A percentile compares a stretch with the other conserved stretches of the same genome.
phyloP scores from a whole-genome alignment of 1,284 basidiomycete species.

The Wallemia hederae region DNA sequence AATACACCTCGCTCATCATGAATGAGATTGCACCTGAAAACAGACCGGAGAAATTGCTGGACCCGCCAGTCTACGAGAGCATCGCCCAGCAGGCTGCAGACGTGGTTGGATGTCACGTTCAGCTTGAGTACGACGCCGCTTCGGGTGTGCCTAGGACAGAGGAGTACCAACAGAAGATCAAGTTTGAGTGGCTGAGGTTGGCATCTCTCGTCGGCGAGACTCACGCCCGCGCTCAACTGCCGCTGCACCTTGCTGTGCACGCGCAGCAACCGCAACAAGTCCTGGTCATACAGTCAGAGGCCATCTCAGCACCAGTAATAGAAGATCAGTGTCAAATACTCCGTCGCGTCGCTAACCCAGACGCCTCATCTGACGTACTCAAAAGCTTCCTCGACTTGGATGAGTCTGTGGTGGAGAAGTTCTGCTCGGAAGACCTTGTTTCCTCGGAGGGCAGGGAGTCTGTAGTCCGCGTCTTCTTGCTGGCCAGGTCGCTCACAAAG shows the following conservation, averaged over 20 bases:
- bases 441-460: neutral
- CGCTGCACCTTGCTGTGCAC: neutral
- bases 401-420: neutral
- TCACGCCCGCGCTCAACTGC: neutral
- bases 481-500: neutral
- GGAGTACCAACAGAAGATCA: constrained; percentile 8
- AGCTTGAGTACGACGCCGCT: constrained; percentile 7
- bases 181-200: constrained; percentile 10
- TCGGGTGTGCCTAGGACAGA: constrained; percentile 10
- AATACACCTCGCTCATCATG: neutral
- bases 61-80: constrained; percentile 4
- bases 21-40: neutral
- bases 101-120: constrained; percentile 9
- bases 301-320: neutral
- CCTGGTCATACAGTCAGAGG: neutral
- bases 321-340: neutral
- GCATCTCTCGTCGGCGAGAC: constrained; percentile 8
- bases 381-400: neutral
- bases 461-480: neutral
- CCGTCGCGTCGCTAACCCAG: neutral
- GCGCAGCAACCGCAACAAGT: neutral
- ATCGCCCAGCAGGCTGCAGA: constrained; percentile 7
- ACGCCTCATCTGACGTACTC: neutral
- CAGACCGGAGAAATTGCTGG: neutral
- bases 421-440: neutral